A percentile compares a stretch with the other conserved stretches of the same genome.
Conservation (phyloP, 805 yeast species). For the Saturnispora galanensis region DNA sequence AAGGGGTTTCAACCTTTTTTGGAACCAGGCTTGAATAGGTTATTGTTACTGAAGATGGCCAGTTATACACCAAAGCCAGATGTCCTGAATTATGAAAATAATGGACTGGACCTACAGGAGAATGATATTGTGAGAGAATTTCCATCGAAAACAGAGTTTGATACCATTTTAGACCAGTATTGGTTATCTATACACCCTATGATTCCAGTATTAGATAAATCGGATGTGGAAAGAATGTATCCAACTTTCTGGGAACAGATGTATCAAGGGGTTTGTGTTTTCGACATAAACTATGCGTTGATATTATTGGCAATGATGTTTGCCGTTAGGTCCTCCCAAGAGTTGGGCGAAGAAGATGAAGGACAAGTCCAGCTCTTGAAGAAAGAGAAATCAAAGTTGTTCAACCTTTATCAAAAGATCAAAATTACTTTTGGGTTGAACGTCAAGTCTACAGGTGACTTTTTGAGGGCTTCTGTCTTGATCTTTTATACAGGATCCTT, state of each 20-base stretch:
- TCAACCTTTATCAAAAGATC: constrained; percentile 10
- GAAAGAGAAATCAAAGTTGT: constrained; percentile 1
- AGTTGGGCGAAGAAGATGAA: constrained; percentile 5
- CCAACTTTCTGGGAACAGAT: constrained; percentile 10
- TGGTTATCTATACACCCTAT: constrained; percentile 13
- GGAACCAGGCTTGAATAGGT: constrained; percentile 5
- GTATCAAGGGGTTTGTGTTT: constrained; percentile 1
- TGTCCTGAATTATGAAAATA: constrained; percentile 4
- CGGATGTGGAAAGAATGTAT: constrained; percentile 1
- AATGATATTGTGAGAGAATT: constrained; percentile 5
- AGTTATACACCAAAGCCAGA: background rate
- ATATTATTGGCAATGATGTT: constrained; percentile 11
- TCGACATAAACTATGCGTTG: constrained; percentile 11
- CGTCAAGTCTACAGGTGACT: constrained; percentile 9
- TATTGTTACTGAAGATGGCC: constrained; percentile 10
- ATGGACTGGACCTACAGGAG: background rate
- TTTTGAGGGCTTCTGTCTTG: constrained; percentile 10
- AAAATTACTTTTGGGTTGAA: constrained; percentile 8
- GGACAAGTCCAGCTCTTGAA: background rate
- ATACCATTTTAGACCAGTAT: constrained; percentile 7
- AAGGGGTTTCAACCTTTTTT: constrained; percentile 11
- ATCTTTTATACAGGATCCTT: constrained; percentile 9
- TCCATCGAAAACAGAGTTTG: constrained; percentile 9
- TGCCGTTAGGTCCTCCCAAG: constrained; percentile 8
- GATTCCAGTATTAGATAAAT: constrained; percentile 11